Base-by-base conservation (phyloP, 208 protist species). In the Leishmania turanica region DNA sequence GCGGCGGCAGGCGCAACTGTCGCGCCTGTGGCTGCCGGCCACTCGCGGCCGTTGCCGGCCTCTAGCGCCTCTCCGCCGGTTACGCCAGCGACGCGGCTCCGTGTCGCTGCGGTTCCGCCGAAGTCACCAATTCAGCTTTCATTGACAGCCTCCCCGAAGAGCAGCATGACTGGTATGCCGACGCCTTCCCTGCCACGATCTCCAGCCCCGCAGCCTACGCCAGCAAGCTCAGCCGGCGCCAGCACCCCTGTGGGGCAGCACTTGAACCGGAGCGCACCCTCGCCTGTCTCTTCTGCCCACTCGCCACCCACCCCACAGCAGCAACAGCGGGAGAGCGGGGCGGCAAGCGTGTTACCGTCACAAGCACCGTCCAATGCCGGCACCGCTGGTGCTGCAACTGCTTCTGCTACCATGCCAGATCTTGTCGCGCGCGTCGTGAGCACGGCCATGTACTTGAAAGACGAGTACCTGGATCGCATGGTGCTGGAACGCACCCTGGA, bases 381-480 rank as follows among this genome's bases (percentile, higher is more conserved):
- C 19, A 31, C 60, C 24, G 56, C 24, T 56, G 51, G 2, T 53
- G 24, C 62, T 1, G 34, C 74, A 17, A 24, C 76, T 34, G n/a
- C 77, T 40, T 60, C 77, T 17, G n/a, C 77, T 7, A 27, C 17
- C 21, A 74, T 95, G 31, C 90, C 92, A 2, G 85, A 95, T 79
- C 86, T 97, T 4, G 91, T 93, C 9, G 88, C 89, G 19, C 91
- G 94, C 34, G 87, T 95, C 6, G 72, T 95, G 34, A 90, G 87
- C 53, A 85, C 90, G 0, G 92, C 88, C 17, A 86, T 95, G 37
- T 92, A 90, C 77, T 56, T 96, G 34, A 97, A 97, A 76, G 94
- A 97, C 80, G 94, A 97, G 69, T 97, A 97, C 80, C 84, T 97
- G 76, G 94, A 97, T 40, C 91, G 92, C 11, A 89, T 97, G 88